These are phyloP conservation scores for Pichia californica DNA, from an alignment of 805 yeast genomes.

Conservation along the genomic window DNA sequence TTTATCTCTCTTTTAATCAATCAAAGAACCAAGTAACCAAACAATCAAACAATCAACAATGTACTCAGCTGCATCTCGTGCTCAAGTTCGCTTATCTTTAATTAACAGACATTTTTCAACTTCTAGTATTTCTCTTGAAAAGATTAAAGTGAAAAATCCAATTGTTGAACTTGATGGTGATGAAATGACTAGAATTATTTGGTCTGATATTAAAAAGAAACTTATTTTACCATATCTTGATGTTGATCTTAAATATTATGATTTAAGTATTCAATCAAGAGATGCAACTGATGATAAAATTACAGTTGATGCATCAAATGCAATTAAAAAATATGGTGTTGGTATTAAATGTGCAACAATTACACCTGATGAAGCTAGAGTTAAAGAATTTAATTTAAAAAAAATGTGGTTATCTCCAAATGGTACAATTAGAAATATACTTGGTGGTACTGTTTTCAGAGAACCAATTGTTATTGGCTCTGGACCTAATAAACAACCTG, in stretches of 20 bases:
- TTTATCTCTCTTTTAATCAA: too few relatives aligned
- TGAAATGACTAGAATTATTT: conserved; percentile 81
- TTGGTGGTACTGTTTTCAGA: conserved; percentile 80
- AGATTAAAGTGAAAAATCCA: conserved; percentile 66
- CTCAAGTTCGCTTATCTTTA: conserved; percentile 6
- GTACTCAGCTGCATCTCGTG: conserved; percentile 8
- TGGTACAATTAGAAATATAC: conserved; percentile 75
- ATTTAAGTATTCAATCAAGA: conserved; percentile 60
- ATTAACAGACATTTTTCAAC: conserved; percentile 22
- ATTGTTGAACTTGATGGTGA: conserved; percentile 80
- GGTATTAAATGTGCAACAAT: conserved; percentile 84
- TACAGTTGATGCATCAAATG: conserved; percentile 74
- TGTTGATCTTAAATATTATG: conserved; percentile 70
- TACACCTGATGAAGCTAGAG: conserved; percentile 78
- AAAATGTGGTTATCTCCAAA: conserved; percentile 86
- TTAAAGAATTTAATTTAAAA: conserved; percentile 62
- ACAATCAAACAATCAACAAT: neutral
- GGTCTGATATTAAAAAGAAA: conserved; percentile 67
- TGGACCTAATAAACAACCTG: conserved; percentile 18
- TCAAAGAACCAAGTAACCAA: too few relatives aligned
- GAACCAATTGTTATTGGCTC: conserved; percentile 73
- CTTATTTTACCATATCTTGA: conserved; percentile 65
- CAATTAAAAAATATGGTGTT: conserved; percentile 67
- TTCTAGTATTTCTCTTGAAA: conserved; percentile 30
- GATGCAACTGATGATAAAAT: conserved; percentile 68